Evolutionary conservation across 2,329 filamentous ascomycete species (phyloP).

Genomic region (Epichloe baconii): DNA sequence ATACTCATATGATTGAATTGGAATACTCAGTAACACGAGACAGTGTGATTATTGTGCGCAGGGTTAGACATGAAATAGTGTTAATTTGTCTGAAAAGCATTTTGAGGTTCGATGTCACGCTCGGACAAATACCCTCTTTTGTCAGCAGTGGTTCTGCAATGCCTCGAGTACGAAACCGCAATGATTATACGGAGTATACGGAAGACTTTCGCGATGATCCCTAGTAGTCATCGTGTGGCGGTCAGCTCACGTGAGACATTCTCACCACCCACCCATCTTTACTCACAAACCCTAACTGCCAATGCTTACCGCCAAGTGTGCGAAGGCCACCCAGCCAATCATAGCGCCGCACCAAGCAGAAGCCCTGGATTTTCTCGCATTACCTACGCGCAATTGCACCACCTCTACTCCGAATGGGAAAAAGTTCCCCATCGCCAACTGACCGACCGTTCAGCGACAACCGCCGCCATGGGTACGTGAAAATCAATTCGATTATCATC

Average conservation of each 20-base stretch:
- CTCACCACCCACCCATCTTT: not conserved
- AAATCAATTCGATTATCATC: constrained; percentile 21
- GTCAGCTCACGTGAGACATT: constrained; percentile 1
- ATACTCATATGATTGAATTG: constrained; percentile 2
- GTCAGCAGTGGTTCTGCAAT: too few species aligned
- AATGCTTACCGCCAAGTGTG: constrained; percentile 23
- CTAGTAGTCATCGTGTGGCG: too few species aligned
- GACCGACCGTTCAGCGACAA: constrained; percentile 27
- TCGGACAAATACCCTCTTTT: not conserved
- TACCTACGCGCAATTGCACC: constrained; percentile 12
- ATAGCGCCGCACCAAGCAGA: constrained; percentile 7
- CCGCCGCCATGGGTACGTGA: constrained; percentile 51
- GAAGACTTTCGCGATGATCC: too few species aligned
- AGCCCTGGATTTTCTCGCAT: constrained; percentile 18
- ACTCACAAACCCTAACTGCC: constrained; percentile 31
- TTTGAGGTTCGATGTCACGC: too few species aligned
- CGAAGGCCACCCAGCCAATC: constrained; percentile 5
- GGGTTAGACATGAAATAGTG: not conserved
- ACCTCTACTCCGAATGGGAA: constrained; percentile 22
- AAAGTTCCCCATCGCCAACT: constrained; percentile 23
- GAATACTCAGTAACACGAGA: not conserved
- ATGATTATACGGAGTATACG: too few species aligned
- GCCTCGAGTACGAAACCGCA: too few species aligned
- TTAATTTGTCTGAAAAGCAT: not conserved
- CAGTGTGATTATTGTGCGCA: not conserved